phyloP scores from a whole-genome alignment of 192 early-diverging fungal species.

The Linnemannia elongata region DNA sequence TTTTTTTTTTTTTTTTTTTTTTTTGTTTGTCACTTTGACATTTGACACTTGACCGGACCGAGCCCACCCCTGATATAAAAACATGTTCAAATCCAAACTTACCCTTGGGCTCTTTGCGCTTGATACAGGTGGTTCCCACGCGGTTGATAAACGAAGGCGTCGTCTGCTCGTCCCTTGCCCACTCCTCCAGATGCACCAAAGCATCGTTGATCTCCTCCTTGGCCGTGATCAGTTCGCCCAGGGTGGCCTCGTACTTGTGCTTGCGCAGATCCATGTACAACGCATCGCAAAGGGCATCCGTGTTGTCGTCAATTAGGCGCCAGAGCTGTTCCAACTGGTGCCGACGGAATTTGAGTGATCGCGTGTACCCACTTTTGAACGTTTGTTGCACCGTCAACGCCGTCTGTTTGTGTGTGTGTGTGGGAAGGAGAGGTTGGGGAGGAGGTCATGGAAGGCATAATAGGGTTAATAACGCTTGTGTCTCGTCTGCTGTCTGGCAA shows the following conservation, averaged over 20 bases:
- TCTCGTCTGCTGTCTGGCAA: neutral
- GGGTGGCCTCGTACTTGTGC: slow-evolving; percentile 63
- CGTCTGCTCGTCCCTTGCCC: slow-evolving; percentile 63
- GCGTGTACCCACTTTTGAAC: slow-evolving; percentile 52
- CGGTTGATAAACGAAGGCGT: slow-evolving; percentile 58
- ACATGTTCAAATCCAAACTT: neutral
- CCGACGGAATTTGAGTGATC: slow-evolving; percentile 60
- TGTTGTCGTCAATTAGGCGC: slow-evolving; percentile 69
- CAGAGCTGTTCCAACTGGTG: slow-evolving; percentile 74
- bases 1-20: slow-evolving; percentile 58
- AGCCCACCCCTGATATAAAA: neutral
- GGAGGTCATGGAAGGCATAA: neutral
- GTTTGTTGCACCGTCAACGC: slow-evolving; percentile 23
- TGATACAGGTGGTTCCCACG: slow-evolving; percentile 59
- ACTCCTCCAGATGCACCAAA: slow-evolving; percentile 69
- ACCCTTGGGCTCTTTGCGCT: slow-evolving; percentile 84
- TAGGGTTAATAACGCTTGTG: neutral
- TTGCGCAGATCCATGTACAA: slow-evolving; percentile 72
- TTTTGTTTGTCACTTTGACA: slow-evolving; percentile 1
- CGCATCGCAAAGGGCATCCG: slow-evolving; percentile 65
- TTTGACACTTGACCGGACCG: neutral
- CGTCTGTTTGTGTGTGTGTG: slow-evolving; percentile 17
- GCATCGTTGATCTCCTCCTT: slow-evolving; percentile 58
- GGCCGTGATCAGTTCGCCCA: slow-evolving; percentile 65
- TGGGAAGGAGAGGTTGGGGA: neutral